Conservation (phyloP, 345 rosid species). For the Brassica rapa region DNA sequence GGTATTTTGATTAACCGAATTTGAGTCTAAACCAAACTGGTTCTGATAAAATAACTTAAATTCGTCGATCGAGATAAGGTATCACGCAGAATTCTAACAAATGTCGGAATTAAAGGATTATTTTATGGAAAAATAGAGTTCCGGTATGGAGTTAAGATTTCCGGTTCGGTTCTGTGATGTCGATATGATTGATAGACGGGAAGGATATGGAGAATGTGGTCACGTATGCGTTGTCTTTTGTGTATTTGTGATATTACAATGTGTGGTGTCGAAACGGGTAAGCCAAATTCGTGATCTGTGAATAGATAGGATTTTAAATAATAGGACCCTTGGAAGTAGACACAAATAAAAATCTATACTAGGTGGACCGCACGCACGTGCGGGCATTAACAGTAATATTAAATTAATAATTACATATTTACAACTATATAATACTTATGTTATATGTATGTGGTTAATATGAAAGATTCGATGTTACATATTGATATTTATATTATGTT, state of each 20-base stretch:
- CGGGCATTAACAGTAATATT: too few species aligned
- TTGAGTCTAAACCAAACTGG: neutral
- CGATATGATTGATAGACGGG: constrained; percentile 10
- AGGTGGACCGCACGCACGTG: too few species aligned
- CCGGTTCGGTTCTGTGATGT: constrained; percentile 26
- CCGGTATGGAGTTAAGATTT: constrained; percentile 5
- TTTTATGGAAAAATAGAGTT: neutral
- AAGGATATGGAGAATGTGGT: constrained; percentile 35
- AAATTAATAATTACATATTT: too few species aligned
- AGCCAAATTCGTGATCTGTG: constrained; percentile 19
- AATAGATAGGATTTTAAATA: constrained; percentile 21
- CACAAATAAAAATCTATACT: neutral
- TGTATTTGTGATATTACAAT: constrained; percentile 19
- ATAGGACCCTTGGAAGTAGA: neutral
- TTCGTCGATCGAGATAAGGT: neutral
- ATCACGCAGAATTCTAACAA: neutral
- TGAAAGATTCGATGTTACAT: too few species aligned
- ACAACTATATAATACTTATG: too few species aligned
- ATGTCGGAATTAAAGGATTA: neutral
- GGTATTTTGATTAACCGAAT: constrained; percentile 6
- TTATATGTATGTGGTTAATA: too few species aligned
- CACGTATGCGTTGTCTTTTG: constrained; percentile 24
- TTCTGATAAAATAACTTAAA: neutral
- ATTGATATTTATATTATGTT: too few species aligned
- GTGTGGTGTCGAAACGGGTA: constrained; percentile 29